Evolutionary conservation across 176 grass and related monocot species (phyloP).

Genomic region (Oryza longistaminata): DNA sequence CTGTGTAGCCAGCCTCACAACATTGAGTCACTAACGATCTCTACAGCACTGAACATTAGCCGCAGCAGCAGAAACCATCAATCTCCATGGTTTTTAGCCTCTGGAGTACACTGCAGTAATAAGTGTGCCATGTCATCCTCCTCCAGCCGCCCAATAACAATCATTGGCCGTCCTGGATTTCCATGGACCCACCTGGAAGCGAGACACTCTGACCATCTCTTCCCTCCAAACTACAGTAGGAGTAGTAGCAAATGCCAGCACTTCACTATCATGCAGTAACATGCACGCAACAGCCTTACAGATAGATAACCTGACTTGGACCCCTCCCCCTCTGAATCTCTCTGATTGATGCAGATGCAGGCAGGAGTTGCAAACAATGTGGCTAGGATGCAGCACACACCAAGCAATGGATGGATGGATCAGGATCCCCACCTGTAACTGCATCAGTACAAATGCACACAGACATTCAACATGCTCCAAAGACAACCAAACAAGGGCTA

Average conservation of each 20-base stretch:
- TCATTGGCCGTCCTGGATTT: background rate
- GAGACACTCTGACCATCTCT: background rate
- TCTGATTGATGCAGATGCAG: background rate
- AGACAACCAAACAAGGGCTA: background rate
- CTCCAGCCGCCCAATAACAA: background rate
- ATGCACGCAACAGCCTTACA: slow-evolving; percentile 1
- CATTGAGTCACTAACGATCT: too few species aligned
- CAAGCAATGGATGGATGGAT: background rate
- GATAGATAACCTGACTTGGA: background rate
- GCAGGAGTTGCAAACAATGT: background rate
- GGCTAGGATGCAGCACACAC: background rate
- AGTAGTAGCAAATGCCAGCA: background rate
- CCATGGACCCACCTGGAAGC: slow-evolving; percentile 6
- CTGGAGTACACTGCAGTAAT: background rate
- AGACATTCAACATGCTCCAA: slow-evolving; percentile 24
- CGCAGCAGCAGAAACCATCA: background rate
- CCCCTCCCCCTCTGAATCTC: background rate
- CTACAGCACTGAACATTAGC: too few species aligned
- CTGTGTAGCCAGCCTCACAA: too few species aligned
- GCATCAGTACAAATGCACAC: background rate
- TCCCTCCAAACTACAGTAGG: too few species aligned
- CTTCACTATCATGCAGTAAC: background rate
- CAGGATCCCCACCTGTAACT: background rate
- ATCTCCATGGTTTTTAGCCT: background rate
- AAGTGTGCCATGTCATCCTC: background rate